These are phyloP conservation scores for Vanrija humicola DNA, from an alignment of 1,284 basidiomycete species.

Conservation along the genomic window DNA sequence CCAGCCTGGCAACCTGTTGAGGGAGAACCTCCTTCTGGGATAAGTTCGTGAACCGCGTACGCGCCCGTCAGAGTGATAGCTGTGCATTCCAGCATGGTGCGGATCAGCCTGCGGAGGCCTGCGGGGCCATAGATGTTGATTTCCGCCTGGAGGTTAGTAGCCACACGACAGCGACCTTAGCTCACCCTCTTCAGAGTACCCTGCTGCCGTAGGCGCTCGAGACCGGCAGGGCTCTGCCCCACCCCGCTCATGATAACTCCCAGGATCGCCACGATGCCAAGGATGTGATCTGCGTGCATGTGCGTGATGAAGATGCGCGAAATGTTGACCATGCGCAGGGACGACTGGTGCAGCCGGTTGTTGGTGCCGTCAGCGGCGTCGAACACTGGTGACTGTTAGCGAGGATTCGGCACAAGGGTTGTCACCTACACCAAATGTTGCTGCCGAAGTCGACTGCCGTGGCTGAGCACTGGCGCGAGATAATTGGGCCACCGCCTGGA, in stretches of 20 bases:
- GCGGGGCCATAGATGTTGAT: conserved; percentile 79
- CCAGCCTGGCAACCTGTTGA: conserved; percentile 54
- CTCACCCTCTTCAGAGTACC: conserved; percentile 37
- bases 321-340: conserved; percentile 58
- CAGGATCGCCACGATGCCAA: conserved; percentile 72
- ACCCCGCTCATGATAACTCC: conserved; percentile 59
- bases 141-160: conserved; percentile 47
- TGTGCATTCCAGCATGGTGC: conserved; percentile 68
- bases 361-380: conserved; percentile 88
- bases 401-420: not conserved
- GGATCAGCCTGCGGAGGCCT: conserved; percentile 73
- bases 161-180: conserved; percentile 5
- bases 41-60: conserved; percentile 77
- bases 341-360: conserved; percentile 67
- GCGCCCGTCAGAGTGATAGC: conserved; percentile 61
- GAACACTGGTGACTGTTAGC: conserved; percentile 58
- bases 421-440: conserved; percentile 45
- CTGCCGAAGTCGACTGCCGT: conserved; percentile 48
- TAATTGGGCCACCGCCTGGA: conserved; percentile 46
- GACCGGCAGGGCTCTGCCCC: conserved; percentile 39
- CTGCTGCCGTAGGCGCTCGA: conserved; percentile 26
- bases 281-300: conserved; percentile 81
- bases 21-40: conserved; percentile 56
- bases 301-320: conserved; percentile 81
- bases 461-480: conserved; percentile 46